phyloP scores from a whole-genome alignment of 2,329 filamentous ascomycete genomes.

The Balansia obtecta region DNA sequence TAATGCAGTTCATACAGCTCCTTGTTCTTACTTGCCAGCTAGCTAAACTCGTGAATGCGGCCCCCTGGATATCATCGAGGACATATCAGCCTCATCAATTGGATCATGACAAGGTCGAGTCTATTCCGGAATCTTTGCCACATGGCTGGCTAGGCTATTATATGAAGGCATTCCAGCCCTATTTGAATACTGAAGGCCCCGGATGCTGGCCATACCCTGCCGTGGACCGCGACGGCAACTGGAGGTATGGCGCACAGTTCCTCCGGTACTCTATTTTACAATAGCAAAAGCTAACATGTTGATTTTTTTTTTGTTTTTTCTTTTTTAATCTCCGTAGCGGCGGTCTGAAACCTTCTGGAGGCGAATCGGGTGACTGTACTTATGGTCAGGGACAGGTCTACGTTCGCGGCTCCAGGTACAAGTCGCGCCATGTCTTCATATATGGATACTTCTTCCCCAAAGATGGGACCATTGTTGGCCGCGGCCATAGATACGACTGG shows the following conservation, averaged over 20 bases:
- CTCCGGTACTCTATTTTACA: background rate
- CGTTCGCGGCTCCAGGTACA: background rate
- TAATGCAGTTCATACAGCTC: too few species aligned
- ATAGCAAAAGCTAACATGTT: too few species aligned
- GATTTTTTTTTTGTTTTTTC: too few species aligned
- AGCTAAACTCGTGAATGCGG: too few species aligned
- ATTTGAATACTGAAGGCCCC: background rate
- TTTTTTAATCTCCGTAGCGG: background rate
- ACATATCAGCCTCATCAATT: too few species aligned
- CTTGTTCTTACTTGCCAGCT: too few species aligned
- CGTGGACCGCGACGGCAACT: background rate
- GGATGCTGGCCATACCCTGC: constrained; percentile 1
- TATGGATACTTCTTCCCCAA: background rate
- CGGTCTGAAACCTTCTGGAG: background rate
- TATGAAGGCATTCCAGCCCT: background rate
- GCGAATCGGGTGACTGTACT: background rate
- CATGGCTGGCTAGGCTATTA: too few species aligned
- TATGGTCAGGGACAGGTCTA: background rate
- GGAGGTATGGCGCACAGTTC: background rate
- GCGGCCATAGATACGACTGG: background rate
- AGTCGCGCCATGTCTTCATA: background rate
- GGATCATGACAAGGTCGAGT: too few species aligned
- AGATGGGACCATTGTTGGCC: background rate
- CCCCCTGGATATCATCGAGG: too few species aligned
- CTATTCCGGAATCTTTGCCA: too few species aligned